Conservation (phyloP, 768 basidiomycete genomes). For the Wakefieldia striispora region DNA sequence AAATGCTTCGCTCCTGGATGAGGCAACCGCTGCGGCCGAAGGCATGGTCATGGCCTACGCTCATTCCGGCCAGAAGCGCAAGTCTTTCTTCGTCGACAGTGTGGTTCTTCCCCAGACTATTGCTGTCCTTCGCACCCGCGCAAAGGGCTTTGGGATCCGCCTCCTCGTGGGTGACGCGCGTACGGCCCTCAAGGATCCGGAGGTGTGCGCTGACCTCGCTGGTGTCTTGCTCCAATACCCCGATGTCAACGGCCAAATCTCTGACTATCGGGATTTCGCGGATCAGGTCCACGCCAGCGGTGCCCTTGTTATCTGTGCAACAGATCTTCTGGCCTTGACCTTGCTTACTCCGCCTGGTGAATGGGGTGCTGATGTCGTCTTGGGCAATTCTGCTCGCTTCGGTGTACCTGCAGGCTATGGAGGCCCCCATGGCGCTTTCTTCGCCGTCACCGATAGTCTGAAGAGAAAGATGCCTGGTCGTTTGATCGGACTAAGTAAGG, state of each 20-base stretch:
- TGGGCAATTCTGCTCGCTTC: conserved; percentile 95
- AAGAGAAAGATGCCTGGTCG: conserved; percentile 99
- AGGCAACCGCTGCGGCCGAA: conserved; percentile 93
- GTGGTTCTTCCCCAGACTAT: conserved; percentile 88
- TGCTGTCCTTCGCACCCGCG: conserved; percentile 84
- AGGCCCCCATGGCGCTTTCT: conserved; percentile 97
- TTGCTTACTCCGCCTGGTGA: conserved; percentile 95
- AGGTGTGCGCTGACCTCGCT: conserved; percentile 62
- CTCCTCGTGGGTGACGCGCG: conserved; percentile 65
- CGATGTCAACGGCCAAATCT: conserved; percentile 80
- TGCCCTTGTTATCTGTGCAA: conserved; percentile 84
- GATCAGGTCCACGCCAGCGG: conserved; percentile 67
- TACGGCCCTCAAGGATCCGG: conserved; percentile 49
- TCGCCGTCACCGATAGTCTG: conserved; percentile 85
- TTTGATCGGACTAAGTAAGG: conserved; percentile 87
- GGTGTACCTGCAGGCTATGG: conserved; percentile 98
- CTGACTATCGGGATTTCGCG: conserved; percentile 67
- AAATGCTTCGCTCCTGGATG: conserved; percentile 93
- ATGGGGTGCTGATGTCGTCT: conserved; percentile 96
- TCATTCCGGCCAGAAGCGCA: conserved; percentile 64
- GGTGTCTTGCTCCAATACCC: conserved; percentile 95
- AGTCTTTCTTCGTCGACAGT: conserved; percentile 80
- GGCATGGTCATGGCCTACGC: conserved; percentile 95
- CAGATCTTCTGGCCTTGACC: conserved; percentile 90
- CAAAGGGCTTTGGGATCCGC: conserved; percentile 90